phyloP scores from a whole-genome alignment of 768 basidiomycete species.

The Gymnopilus junonius region DNA sequence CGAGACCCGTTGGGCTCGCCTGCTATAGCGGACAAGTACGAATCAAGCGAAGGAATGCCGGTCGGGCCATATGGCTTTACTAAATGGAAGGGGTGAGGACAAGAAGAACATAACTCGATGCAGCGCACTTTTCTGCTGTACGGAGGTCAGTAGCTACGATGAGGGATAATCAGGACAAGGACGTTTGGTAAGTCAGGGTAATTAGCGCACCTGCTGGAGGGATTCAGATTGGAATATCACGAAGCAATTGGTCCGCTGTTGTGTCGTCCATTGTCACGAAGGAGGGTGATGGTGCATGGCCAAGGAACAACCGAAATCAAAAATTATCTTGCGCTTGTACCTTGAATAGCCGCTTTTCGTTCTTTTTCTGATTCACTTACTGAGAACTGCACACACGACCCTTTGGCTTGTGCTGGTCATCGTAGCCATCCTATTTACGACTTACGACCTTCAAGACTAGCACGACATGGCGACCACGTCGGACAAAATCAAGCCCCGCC shows the following conservation, averaged over 20 bases:
- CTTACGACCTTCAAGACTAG: constrained; percentile 17
- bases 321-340: neutral
- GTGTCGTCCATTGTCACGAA: neutral
- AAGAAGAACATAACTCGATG: neutral
- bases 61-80: constrained; percentile 34
- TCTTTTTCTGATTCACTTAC: constrained; percentile 6
- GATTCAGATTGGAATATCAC: constrained; percentile 39
- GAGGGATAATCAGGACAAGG: constrained; percentile 10
- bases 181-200: neutral
- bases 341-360: constrained; percentile 5
- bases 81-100: constrained; percentile 17
- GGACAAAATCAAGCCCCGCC: constrained; percentile 47
- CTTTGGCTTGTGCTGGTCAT: constrained; percentile 1
- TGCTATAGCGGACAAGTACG: constrained; percentile 24
- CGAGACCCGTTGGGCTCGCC: neutral
- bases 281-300: constrained; percentile 3
- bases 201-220: constrained; percentile 32
- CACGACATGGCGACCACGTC: constrained; percentile 49
- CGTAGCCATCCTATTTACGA: constrained; percentile 5
- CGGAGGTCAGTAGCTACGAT: constrained; percentile 45
- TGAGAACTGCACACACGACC: neutral
- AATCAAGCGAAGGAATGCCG: constrained; percentile 38
- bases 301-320: constrained; percentile 11
- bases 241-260: constrained; percentile 31
- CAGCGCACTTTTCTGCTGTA: constrained; percentile 41